Percentiles rank a stretch among this genome's conserved stretches.
These are phyloP conservation scores for Aspergillus leporis DNA, from an alignment of 495 filamentous ascomycete species.

Conservation along the genomic window DNA sequence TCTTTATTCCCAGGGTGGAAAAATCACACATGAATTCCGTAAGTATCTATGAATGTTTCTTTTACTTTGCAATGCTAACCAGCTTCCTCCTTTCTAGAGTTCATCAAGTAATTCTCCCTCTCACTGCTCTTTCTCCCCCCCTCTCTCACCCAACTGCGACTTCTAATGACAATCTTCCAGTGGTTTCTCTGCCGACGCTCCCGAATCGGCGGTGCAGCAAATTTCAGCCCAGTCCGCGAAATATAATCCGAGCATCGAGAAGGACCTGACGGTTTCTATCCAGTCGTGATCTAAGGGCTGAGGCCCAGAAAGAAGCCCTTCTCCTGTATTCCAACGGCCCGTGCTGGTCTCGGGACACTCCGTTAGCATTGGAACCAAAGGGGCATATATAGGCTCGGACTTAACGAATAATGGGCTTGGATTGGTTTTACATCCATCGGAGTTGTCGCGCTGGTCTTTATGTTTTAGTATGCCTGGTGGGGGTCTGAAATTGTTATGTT, in stretches of 20 bases:
- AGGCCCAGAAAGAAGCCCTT: background rate
- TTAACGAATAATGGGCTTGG: background rate
- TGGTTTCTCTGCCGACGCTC: constrained; percentile 75
- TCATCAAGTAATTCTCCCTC: constrained; percentile 48
- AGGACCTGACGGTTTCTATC: constrained; percentile 63
- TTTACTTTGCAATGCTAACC: constrained; percentile 2
- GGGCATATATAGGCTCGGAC: background rate
- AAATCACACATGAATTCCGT: constrained; percentile 57
- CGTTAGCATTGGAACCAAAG: background rate
- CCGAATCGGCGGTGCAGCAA: constrained; percentile 64
- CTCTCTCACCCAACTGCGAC: background rate
- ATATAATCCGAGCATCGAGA: constrained; percentile 71
- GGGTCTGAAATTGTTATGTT: background rate
- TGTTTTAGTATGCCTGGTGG: background rate
- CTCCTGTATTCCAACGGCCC: background rate
- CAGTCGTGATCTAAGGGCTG: constrained; percentile 20
- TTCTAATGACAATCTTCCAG: constrained; percentile 41
- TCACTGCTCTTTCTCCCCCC: background rate
- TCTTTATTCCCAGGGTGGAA: constrained; percentile 28
- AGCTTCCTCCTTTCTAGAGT: constrained; percentile 33
- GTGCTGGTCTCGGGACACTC: background rate
- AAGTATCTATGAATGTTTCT: constrained; percentile 27
- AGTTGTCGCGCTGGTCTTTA: background rate
- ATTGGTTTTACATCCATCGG: background rate
- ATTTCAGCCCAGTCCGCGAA: constrained; percentile 65